These are phyloP conservation scores for Podospora australis DNA, from an alignment of 495 filamentous ascomycete genomes.

Conservation along the genomic window DNA sequence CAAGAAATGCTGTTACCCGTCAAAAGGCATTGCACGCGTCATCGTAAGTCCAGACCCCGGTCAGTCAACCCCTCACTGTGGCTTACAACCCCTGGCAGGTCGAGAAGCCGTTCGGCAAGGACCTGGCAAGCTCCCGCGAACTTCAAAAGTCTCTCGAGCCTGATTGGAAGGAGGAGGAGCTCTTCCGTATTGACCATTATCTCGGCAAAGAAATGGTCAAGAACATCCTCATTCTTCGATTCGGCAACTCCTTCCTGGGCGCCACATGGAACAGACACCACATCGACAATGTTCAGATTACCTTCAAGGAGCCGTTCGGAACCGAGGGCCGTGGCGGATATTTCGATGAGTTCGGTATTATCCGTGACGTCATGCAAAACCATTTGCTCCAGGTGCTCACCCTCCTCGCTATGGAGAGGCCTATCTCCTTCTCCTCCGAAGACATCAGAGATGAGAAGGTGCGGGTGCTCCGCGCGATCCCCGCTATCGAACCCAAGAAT, in stretches of 20 bases:
- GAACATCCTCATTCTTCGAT: slow-evolving; percentile 96
- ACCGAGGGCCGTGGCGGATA: slow-evolving; percentile 99
- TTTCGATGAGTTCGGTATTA: slow-evolving; percentile 99
- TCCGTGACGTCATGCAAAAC: slow-evolving; percentile 98
- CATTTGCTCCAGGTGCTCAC: slow-evolving; percentile 95
- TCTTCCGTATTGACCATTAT: slow-evolving; percentile 99
- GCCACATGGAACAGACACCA: slow-evolving; percentile 99
- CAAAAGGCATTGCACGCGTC: slow-evolving; percentile 80
- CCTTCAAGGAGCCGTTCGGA: slow-evolving; percentile 99
- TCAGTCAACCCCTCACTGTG: not conserved
- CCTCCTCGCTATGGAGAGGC: slow-evolving; percentile 94
- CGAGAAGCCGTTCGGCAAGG: slow-evolving; percentile 99
- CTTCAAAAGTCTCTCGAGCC: slow-evolving; percentile 92
- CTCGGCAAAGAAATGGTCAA: slow-evolving; percentile 99
- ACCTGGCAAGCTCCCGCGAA: slow-evolving; percentile 87
- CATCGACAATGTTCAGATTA: slow-evolving; percentile 98
- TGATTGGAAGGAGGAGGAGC: slow-evolving; percentile 98
- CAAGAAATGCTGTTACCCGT: slow-evolving; percentile 93
- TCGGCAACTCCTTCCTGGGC: slow-evolving; percentile 98
- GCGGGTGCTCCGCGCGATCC: slow-evolving; percentile 87
- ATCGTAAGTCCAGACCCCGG: slow-evolving; percentile 57
- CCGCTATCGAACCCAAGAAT: slow-evolving; percentile 96
- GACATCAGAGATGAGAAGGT: slow-evolving; percentile 99
- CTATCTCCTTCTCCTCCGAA: slow-evolving; percentile 95
- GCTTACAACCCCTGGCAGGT: slow-evolving; percentile 50